Conservation (phyloP, 2,329 filamentous ascomycete species). For the Diplodia intermedia region DNA sequence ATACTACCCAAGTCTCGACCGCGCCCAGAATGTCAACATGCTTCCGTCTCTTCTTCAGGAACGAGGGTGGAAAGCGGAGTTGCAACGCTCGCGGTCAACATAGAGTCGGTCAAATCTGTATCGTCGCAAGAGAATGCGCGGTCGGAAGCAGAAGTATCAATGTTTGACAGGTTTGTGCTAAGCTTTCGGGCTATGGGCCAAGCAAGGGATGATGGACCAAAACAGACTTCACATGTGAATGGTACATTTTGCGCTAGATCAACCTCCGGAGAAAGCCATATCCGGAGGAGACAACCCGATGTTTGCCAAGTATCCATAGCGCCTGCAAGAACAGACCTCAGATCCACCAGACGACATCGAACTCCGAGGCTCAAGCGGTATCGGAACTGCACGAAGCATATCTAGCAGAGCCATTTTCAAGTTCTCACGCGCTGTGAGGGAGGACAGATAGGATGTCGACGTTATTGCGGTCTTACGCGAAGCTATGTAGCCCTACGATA, state of each 20-base stretch:
- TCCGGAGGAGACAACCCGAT: background rate
- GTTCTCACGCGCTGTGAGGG: no score
- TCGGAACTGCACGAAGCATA: background rate
- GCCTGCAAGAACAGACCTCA: background rate
- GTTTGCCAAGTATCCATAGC: background rate
- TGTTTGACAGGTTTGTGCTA: background rate
- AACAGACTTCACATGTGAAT: background rate
- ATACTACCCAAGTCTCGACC: background rate
- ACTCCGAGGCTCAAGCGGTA: background rate
- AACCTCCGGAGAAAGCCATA: background rate
- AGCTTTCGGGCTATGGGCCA: background rate
- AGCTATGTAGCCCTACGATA: background rate
- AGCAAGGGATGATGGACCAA: background rate
- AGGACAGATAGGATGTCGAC: background rate
- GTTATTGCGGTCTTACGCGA: background rate
- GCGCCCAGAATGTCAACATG: background rate
- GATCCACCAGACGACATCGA: background rate
- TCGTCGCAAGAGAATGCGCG: background rate
- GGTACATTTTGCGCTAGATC: background rate
- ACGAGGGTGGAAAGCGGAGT: background rate
- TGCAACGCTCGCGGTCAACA: background rate
- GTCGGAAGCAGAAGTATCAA: background rate
- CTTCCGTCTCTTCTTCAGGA: background rate
- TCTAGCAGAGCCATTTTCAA: background rate
- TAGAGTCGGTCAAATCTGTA: background rate